Conservation (phyloP, 1,284 basidiomycete species). For the Abortiporus biennis region DNA sequence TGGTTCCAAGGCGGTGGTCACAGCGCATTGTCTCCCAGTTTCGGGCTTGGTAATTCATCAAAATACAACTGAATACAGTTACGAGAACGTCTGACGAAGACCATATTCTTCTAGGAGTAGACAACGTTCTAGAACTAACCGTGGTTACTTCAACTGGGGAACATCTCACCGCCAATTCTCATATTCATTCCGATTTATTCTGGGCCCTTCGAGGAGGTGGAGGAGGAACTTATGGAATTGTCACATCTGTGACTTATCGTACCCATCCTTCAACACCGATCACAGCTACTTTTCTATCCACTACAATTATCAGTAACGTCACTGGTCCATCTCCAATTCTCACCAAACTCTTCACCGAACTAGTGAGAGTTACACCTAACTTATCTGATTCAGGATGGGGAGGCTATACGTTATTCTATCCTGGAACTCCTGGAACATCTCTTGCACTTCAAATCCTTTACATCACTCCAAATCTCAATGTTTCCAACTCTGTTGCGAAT, state of each 20-base stretch:
- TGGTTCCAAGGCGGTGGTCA: constrained; percentile 38
- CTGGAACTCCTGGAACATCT: constrained; percentile 6
- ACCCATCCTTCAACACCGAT: constrained; percentile 29
- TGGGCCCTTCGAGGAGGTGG: constrained; percentile 49
- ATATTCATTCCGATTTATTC: constrained; percentile 36
- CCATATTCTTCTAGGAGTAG: constrained; percentile 26
- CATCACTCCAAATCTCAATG: constrained; percentile 28
- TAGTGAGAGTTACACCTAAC: constrained; percentile 16
- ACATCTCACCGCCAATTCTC: constrained; percentile 28
- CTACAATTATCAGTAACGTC: constrained; percentile 15
- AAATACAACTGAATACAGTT: neutral
- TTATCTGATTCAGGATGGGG: constrained; percentile 19
- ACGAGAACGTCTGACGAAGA: neutral
- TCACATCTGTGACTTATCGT: constrained; percentile 33
- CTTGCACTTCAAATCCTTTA: constrained; percentile 15
- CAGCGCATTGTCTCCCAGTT: constrained; percentile 31
- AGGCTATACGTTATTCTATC: constrained; percentile 11
- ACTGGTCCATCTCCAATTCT: constrained; percentile 8
- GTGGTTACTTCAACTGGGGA: constrained; percentile 32
- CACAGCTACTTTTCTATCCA: constrained; percentile 16
- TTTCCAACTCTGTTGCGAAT: constrained; percentile 25
- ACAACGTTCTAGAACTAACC: constrained; percentile 35
- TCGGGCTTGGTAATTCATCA: constrained; percentile 33
- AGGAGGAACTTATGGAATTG: constrained; percentile 36
- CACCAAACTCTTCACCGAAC: constrained; percentile 12